A percentile compares a stretch with the other conserved stretches of the same genome.
Conservation (phyloP, 331 rosid species). For the Cydonia oblonga region DNA sequence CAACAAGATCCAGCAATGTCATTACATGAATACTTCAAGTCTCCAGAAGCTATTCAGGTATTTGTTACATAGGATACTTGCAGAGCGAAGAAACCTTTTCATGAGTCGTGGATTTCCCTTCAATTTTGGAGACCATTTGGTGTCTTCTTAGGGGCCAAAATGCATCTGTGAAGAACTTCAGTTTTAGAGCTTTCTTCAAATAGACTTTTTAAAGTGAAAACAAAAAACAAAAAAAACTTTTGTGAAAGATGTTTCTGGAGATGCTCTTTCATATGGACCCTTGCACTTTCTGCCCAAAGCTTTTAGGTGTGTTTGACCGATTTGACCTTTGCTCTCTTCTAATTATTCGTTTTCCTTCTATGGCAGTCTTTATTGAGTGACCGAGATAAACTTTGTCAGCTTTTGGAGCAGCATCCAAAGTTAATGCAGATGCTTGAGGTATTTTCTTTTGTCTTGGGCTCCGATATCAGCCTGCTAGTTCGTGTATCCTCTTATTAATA, state of each 20-base stretch:
- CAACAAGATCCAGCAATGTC: conserved; percentile 63
- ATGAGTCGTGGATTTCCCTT: background rate
- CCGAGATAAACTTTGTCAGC: conserved; percentile 88
- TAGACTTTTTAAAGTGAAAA: background rate
- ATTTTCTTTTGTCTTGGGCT: background rate
- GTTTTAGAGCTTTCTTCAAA: background rate
- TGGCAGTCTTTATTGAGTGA: conserved; percentile 87
- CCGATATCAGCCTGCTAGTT: background rate
- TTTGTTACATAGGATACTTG: background rate
- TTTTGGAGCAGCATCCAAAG: conserved; percentile 98
- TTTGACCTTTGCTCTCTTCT: conserved; percentile 1
- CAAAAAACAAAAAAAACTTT: too few relatives aligned
- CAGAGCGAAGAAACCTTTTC: background rate
- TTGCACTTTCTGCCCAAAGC: background rate
- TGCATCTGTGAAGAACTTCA: background rate
- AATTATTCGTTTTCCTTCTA: conserved; percentile 10
- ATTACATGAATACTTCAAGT: conserved; percentile 76
- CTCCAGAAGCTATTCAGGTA: conserved; percentile 99
- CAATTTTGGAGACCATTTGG: background rate
- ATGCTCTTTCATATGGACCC: too few relatives aligned
- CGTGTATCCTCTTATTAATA: background rate
- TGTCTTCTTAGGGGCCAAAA: background rate
- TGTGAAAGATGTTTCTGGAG: too few relatives aligned
- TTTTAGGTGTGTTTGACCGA: background rate
- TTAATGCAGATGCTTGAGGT: conserved; percentile 99